Evolutionary conservation across 2,329 filamentous ascomycete species (phyloP).

Genomic region (Microcera coccophila): DNA sequence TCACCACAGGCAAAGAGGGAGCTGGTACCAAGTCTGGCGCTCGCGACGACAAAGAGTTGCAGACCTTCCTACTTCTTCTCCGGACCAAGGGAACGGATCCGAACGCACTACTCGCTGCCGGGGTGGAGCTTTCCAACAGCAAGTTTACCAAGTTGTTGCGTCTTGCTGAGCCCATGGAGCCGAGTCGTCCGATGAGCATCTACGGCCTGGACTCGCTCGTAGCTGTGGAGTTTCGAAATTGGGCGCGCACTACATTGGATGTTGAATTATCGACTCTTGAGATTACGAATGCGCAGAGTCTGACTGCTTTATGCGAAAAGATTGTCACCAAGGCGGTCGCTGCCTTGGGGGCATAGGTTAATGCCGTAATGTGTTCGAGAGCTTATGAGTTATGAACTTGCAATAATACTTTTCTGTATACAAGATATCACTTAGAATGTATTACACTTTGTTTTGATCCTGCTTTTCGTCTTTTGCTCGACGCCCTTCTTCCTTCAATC

Average conservation of each 20-base stretch:
- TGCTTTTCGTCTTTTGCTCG: slow-evolving; percentile 17
- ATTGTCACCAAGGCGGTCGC: slow-evolving; percentile 14
- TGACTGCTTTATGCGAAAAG: slow-evolving; percentile 27
- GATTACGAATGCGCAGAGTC: slow-evolving; percentile 24
- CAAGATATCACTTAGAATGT: too few species aligned
- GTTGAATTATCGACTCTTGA: slow-evolving; percentile 27
- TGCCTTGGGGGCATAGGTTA: neutral
- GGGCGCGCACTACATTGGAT: slow-evolving; percentile 20
- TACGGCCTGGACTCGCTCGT: slow-evolving; percentile 31
- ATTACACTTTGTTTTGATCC: too few species aligned
- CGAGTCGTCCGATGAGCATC: slow-evolving; percentile 19
- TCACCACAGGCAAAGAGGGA: too few species aligned
- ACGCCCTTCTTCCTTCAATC: slow-evolving; percentile 34
- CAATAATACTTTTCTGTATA: too few species aligned
- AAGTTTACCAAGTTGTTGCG: slow-evolving; percentile 25
- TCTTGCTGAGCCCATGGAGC: slow-evolving; percentile 23
- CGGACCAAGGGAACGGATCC: slow-evolving; percentile 8
- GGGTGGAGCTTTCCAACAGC: slow-evolving; percentile 18
- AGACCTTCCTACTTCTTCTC: slow-evolving; percentile 10
- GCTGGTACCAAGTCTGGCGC: slow-evolving; percentile 1
- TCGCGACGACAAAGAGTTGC: slow-evolving; percentile 10
- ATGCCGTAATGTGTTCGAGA: too few species aligned
- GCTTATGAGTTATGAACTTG: too few species aligned
- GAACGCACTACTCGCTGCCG: slow-evolving; percentile 10
- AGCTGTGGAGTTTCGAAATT: slow-evolving; percentile 30